A percentile compares a stretch with the other conserved stretches of the same genome.
phyloP scores from a whole-genome alignment of 1,284 basidiomycete species.

The Boletus sp. region DNA sequence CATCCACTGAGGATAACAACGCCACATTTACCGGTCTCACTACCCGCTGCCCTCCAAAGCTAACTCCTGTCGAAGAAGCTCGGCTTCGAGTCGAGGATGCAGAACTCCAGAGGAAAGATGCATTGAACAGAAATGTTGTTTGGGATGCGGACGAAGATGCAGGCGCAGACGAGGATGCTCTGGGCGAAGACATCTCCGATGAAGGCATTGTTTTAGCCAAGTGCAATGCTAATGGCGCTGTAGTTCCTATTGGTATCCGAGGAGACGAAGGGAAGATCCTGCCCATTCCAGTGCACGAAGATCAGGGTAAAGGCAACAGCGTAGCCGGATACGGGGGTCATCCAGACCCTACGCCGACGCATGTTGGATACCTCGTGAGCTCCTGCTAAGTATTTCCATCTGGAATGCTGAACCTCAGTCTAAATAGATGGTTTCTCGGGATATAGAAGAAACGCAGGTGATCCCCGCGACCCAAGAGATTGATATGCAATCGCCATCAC shows the following conservation, averaged over 20 bases:
- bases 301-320: constrained; percentile 26
- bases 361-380: constrained; percentile 57
- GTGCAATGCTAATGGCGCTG: constrained; percentile 17
- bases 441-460: constrained; percentile 47
- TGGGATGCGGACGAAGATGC: constrained; percentile 56
- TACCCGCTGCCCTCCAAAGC: constrained; percentile 36
- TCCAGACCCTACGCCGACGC: constrained; percentile 52
- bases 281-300: constrained; percentile 33
- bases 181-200: constrained; percentile 49
- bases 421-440: constrained; percentile 22
- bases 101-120: constrained; percentile 52
- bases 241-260: constrained; percentile 48
- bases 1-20: constrained; percentile 56
- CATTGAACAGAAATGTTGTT: constrained; percentile 41
- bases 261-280: constrained; percentile 46
- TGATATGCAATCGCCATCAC: constrained; percentile 26
- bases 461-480: constrained; percentile 35
- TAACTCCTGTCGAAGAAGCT: constrained; percentile 58
- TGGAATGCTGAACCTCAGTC: background rate
- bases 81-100: constrained; percentile 50
- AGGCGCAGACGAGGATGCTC: constrained; percentile 48
- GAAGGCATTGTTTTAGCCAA: constrained; percentile 40
- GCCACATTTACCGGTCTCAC: constrained; percentile 55
- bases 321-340: constrained; percentile 50
- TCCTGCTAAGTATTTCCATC: background rate